phyloP scores from a whole-genome alignment of 176 grass and related monocot species.

The Raddia distichophylla region DNA sequence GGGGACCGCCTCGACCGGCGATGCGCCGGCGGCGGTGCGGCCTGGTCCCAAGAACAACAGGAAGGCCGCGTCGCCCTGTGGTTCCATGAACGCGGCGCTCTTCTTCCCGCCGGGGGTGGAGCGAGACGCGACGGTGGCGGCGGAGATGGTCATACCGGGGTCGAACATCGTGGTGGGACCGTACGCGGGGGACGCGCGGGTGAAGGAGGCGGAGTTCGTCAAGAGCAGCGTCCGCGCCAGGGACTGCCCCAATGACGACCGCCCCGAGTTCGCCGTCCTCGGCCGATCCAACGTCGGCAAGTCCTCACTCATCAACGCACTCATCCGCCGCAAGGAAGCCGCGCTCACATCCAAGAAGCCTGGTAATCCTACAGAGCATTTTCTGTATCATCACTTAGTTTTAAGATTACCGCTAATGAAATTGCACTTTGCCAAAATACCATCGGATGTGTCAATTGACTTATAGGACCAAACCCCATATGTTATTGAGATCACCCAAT shows the following conservation, averaged over 20 bases:
- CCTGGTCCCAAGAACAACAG: conserved; percentile 26
- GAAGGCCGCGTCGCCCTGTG: conserved; percentile 17
- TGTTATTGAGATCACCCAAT: too few species aligned
- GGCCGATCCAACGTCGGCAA: conserved; percentile 93
- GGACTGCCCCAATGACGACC: conserved; percentile 82
- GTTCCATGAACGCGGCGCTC: conserved; percentile 49
- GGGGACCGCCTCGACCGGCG: neutral
- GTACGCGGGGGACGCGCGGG: conserved; percentile 73
- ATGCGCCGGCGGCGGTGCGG: conserved; percentile 14
- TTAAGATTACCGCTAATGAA: neutral
- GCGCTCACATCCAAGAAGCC: conserved; percentile 95
- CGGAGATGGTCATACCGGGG: conserved; percentile 79
- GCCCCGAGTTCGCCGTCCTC: conserved; percentile 87
- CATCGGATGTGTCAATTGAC: too few species aligned
- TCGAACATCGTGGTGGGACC: conserved; percentile 91
- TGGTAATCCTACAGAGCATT: conserved; percentile 43
- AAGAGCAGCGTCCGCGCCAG: conserved; percentile 66
- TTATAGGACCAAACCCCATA: too few species aligned
- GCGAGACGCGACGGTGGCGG: conserved; percentile 39
- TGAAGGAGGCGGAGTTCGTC: conserved; percentile 79
- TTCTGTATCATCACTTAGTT: neutral
- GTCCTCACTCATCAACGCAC: conserved; percentile 86
- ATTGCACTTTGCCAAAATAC: too few species aligned
- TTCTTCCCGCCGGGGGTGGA: conserved; percentile 82
- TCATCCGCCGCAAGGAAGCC: conserved; percentile 84